Evolutionary conservation across 805 yeast species (phyloP), one percentile per base, ranked within the genome.

Genomic region (Danielozyma ontarioensis): DNA sequence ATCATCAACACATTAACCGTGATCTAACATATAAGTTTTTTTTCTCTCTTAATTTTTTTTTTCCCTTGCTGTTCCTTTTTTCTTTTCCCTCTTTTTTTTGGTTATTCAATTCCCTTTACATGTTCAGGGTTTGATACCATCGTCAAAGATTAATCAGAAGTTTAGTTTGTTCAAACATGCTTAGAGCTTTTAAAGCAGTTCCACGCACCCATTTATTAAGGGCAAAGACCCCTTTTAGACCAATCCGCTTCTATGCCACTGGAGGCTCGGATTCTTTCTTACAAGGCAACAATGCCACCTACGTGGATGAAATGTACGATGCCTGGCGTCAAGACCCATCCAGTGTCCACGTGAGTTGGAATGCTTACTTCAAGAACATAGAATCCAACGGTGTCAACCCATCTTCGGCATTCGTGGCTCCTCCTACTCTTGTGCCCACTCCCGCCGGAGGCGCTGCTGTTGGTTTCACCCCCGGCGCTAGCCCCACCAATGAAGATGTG

Each of bases 221-320:
- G 22, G 10, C 22, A 6, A 6, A 19, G 10, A 10, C 22, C 8
- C 10, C 22, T 10, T 10, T 19, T n/a, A n/a, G n/a, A n/a, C n/a
- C n/a, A n/a, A n/a, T n/a, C n/a, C 22, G 22, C 10, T 10, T 6
- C 10, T 19, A 6, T 19, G 22, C 22, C 22, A 19, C 22, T 10
- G 22, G n/a, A n/a, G n/a, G 59, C 25, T 54, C 66, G 37, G 98
- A 93, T 64, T 72, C 78, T 27, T 93, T 93, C 62, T 65, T 89
- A 47, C 84, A 83, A 47, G 77, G 93, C 39, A 78, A 79, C 57
- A 85, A 85, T 62, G 93, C 96, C 42, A 79, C 80, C 52, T 93
- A 93, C 63, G 84, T 93, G 50, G 99, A 93, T 62, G 97, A 93
- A 69, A 93, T 93, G 99, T 93, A 88, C 64, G 78, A 78, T 44